These are phyloP conservation scores for Lepraria neglecta DNA, from an alignment of 495 filamentous ascomycete genomes.

Conservation along the genomic window DNA sequence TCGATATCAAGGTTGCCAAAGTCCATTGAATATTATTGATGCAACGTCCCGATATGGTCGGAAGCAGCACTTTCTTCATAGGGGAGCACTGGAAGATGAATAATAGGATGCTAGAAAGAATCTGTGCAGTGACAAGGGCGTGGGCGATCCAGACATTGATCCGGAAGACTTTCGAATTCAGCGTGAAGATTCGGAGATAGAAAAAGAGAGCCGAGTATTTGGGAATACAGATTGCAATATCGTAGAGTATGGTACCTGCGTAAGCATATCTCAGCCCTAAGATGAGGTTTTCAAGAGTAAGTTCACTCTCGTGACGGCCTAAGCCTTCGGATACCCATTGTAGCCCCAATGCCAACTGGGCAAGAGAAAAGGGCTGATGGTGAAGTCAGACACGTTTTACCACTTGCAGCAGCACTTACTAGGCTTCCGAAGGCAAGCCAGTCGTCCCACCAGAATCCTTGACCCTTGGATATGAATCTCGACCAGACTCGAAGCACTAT, in stretches of 20 bases:
- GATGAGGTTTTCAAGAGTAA: not conserved
- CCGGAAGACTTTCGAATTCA: not conserved
- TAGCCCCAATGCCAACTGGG: not conserved
- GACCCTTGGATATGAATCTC: not conserved
- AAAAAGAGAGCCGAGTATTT: conserved; percentile 9
- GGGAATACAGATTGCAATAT: not conserved
- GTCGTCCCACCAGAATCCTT: conserved; percentile 14
- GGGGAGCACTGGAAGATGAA: not conserved
- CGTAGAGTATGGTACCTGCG: not conserved
- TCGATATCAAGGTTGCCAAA: not conserved
- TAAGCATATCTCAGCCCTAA: not conserved
- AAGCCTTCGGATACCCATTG: not conserved
- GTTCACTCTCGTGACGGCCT: not conserved
- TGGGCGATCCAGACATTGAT: not conserved
- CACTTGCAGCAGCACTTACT: not conserved
- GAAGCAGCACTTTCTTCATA: not conserved
- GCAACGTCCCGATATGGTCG: not conserved
- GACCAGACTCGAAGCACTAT: conserved; percentile 2
- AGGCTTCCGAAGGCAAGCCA: conserved; percentile 7
- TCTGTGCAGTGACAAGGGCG: not conserved
- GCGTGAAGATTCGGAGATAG: conserved; percentile 4
- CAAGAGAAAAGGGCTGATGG: not conserved
- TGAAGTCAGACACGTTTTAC: no score
- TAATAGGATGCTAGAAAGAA: not conserved
- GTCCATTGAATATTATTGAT: not conserved